Evolutionary conservation across 148 eudicot species (phyloP), one percentile per base, ranked within the genome.

Genomic region (Rheum nobile): DNA sequence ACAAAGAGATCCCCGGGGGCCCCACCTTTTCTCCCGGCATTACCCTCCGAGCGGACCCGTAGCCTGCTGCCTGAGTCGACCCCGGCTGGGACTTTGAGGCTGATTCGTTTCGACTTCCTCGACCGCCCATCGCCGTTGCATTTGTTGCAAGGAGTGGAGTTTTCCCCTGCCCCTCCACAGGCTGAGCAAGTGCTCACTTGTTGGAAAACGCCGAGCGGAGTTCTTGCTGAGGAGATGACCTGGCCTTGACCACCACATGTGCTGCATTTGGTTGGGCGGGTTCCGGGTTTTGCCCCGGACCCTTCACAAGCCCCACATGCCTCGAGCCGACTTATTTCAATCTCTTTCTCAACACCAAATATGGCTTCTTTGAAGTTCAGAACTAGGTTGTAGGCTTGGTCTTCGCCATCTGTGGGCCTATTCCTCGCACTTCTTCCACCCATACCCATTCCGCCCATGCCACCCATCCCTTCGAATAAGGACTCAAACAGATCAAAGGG

Each of bases 191-290:
- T 90, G 82, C 82, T 86, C 31, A 95, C 97, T 71, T 91, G 98
- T 77, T 91, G 98, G 80, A 91, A 90, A 44, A 91, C 92, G 6
- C 98, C 98, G 0, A 95, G 85, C 12, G 98, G 98, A 47, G 98
- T 91, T 77, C 97, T 78, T 1, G 98, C 89, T 1, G 98, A 82
- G 6, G 93, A 82, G 69, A 91, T 74, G 22, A 95, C 98, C 76
- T 91, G 97, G 21, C 98, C 98, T 84, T 95, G 98, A 17, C 98
- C 98, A 8, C 91, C 85, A 72, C 98, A 95, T 0, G 93, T 80
- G 75, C 71, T 81, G 52, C 98, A 95, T 71, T 75, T 95, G 13
- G 91, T 67, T 34, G 98, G 77, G 16, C 61, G 84, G 29, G 97
- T 91, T 57, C 98, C 98, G 1, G 96, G 88, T 72, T 91, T 95